Conservation (phyloP, 345 rosid genomes). For the Carallia pectinifolia region DNA sequence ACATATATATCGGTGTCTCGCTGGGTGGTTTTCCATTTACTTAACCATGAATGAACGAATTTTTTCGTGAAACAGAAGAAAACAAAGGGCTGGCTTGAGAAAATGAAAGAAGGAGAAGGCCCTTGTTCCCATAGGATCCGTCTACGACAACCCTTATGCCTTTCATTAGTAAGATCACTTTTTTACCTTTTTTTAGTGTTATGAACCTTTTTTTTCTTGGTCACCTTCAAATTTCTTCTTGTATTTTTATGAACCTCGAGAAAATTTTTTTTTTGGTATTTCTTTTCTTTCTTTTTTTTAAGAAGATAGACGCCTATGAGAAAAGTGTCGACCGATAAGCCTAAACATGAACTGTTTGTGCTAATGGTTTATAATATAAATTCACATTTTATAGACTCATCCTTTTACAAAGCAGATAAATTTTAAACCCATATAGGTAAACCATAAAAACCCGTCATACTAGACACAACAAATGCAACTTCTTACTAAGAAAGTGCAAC, state of each 20-base stretch:
- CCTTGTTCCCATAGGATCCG: constrained; percentile 47
- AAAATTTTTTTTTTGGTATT: background rate
- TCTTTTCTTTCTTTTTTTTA: background rate
- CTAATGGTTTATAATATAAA: no score
- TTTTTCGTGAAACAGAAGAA: constrained; percentile 3
- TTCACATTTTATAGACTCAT: no score
- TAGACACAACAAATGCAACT: no score
- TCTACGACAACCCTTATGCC: constrained; percentile 55
- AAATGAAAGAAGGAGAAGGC: constrained; percentile 46
- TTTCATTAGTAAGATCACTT: constrained; percentile 61
- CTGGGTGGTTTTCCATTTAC: background rate
- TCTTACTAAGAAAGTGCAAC: no score
- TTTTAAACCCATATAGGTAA: no score
- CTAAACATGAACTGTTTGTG: no score
- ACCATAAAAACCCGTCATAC: no score
- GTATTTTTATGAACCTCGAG: background rate
- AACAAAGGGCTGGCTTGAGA: constrained; percentile 31
- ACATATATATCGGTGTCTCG: background rate
- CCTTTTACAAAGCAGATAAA: no score
- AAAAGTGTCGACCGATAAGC: no score
- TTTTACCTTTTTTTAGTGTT: constrained; percentile 5
- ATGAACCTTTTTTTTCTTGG: background rate
- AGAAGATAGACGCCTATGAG: no score
- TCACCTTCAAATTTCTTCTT: background rate
- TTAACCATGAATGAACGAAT: background rate